Percentiles rank a stretch among this genome's conserved stretches.
Evolutionary conservation across 1,284 basidiomycete genomes (phyloP).

Genomic region (Trametes polyzona): DNA sequence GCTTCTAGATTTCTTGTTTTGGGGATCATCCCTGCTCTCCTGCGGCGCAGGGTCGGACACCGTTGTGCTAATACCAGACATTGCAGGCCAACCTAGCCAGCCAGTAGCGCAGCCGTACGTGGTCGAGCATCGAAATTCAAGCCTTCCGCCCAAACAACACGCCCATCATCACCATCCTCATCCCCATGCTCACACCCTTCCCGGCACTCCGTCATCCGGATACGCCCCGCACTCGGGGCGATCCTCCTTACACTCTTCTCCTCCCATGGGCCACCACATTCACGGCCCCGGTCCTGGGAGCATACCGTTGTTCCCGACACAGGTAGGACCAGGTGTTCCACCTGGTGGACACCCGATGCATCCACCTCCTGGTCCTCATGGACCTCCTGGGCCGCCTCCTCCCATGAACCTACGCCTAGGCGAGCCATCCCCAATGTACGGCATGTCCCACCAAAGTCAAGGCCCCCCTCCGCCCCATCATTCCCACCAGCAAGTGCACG

Average conservation of each 20-base stretch:
- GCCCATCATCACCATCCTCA: constrained; percentile 20
- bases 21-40: neutral
- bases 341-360: constrained; percentile 17
- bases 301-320: constrained; percentile 32
- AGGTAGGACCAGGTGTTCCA: constrained; percentile 30
- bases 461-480: constrained; percentile 15
- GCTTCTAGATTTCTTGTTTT: constrained; percentile 15
- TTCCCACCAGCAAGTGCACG: constrained; percentile 17
- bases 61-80: neutral
- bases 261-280: constrained; percentile 17
- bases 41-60: neutral
- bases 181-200: constrained; percentile 24
- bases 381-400: neutral
- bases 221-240: constrained; percentile 31
- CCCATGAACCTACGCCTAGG: constrained; percentile 24
- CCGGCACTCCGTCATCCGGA: constrained; percentile 30
- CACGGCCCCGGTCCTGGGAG: constrained; percentile 26
- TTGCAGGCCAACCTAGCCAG: constrained; percentile 8
- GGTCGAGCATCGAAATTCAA: constrained; percentile 22
- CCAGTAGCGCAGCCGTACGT: constrained; percentile 21
- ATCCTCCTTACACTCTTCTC: constrained; percentile 14
- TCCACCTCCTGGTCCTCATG: constrained; percentile 19
- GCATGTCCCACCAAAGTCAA: constrained; percentile 21
- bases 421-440: constrained; percentile 39
- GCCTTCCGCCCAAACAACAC: constrained; percentile 13